Conservation (phyloP, 257 asterid genomes). For the Lavandula angustifolia region DNA sequence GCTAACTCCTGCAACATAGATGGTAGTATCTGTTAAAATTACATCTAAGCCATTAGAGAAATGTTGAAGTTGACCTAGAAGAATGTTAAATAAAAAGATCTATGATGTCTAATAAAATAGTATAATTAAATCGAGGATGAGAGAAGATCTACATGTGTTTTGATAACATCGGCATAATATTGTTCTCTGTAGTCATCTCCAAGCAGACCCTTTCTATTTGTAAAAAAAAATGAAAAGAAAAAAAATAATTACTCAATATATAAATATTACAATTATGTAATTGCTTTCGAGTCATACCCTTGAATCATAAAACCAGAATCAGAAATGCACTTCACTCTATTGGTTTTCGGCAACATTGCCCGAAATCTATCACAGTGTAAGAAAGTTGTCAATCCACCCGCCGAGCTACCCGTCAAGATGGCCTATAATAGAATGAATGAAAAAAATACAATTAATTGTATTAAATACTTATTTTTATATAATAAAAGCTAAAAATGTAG, state of each 20-base stretch:
- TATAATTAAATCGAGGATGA: not conserved
- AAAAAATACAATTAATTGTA: no score
- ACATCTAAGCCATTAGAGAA: no score
- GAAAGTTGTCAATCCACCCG: constrained; percentile 51
- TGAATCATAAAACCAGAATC: constrained; percentile 52
- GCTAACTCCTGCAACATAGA: constrained; percentile 23
- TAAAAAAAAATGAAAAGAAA: not conserved
- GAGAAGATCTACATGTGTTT: constrained; percentile 26
- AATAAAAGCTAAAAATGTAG: not conserved
- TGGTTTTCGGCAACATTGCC: constrained; percentile 26
- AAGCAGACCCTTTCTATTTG: constrained; percentile 33
- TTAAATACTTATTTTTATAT: not conserved
- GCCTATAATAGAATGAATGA: constrained; percentile 25
- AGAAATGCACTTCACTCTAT: constrained; percentile 44
- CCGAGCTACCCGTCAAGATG: constrained; percentile 48
- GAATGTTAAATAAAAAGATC: not conserved
- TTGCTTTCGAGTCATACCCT: constrained; percentile 25
- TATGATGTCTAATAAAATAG: no score
- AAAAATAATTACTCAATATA: no score
- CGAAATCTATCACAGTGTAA: constrained; percentile 48
- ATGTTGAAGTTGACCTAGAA: no score
- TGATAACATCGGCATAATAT: constrained; percentile 11
- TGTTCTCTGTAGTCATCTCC: constrained; percentile 23
- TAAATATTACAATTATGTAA: no score
- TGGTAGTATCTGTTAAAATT: not conserved